A percentile compares a stretch with the other conserved stretches of the same genome.
Conservation (phyloP, 1,284 basidiomycete species). For the Porodaedalea pini region DNA sequence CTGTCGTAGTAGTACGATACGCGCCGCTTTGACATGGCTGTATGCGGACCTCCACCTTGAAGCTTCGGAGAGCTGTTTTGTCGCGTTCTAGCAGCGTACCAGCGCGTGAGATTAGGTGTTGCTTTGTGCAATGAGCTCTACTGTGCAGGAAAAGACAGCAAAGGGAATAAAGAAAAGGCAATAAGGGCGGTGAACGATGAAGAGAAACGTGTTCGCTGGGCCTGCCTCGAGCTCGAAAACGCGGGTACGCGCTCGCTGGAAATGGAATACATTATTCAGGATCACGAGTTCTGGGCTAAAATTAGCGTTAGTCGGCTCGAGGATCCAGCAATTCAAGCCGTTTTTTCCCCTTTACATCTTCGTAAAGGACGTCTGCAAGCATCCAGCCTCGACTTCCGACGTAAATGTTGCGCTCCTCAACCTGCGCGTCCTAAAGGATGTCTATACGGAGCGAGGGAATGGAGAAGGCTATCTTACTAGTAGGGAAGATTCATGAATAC, state of each 20-base stretch:
- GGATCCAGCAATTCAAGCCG: too few relatives aligned
- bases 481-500: too few relatives aligned
- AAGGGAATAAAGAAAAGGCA: neutral
- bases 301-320: neutral
- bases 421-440: too few relatives aligned
- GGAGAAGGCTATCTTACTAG: too few relatives aligned
- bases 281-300: neutral
- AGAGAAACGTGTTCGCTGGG: neutral
- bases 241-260: neutral
- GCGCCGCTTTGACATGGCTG: constrained; percentile 49
- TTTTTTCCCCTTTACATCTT: too few relatives aligned
- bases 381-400: too few relatives aligned
- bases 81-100: neutral
- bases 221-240: neutral
- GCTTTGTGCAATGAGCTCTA: neutral
- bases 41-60: constrained; percentile 8
- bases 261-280: neutral
- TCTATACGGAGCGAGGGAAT: too few relatives aligned
- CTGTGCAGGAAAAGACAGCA: neutral
- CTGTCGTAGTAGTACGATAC: constrained; percentile 65
- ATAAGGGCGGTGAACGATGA: neutral
- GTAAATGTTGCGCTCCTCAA: too few relatives aligned
- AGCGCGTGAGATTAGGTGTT: neutral
- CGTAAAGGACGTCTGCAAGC: too few relatives aligned
- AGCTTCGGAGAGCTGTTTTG: neutral